These are phyloP conservation scores for Monosporascus sp. DNA, from an alignment of 2,329 filamentous ascomycete species.

Conservation along the genomic window DNA sequence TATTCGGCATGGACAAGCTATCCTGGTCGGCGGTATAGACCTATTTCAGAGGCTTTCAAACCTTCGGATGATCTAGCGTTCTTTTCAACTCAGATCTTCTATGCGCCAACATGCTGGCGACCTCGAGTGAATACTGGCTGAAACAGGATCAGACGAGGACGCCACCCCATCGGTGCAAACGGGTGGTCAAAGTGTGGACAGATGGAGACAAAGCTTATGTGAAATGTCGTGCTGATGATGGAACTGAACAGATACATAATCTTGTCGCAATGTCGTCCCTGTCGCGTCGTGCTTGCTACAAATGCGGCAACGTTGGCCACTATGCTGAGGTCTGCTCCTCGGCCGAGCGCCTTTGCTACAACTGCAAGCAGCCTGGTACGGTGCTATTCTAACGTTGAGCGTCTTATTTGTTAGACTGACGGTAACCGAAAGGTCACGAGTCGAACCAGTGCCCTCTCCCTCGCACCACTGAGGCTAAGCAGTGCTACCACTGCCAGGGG, in stretches of 20 bases:
- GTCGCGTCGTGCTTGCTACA: constrained; percentile 79
- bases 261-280: constrained; percentile 64
- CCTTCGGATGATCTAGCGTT: background rate
- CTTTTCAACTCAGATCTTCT: background rate
- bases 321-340: constrained; percentile 91
- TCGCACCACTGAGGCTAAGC: constrained; percentile 96
- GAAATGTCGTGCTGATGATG: constrained; percentile 31
- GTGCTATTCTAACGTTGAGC: background rate
- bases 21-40: background rate
- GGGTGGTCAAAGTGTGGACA: constrained; percentile 17
- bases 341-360: constrained; percentile 97
- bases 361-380: constrained; percentile 85
- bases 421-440: constrained; percentile 66
- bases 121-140: constrained; percentile 27
- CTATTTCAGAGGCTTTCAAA: background rate
- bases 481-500: constrained; percentile 99
- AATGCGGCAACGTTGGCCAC: constrained; percentile 77
- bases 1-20: background rate
- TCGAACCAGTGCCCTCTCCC: constrained; percentile 96
- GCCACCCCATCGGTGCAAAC: constrained; percentile 28
- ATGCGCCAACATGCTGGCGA: constrained; percentile 20
- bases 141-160: constrained; percentile 17
- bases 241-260: constrained; percentile 20
- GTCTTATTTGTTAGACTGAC: constrained; percentile 7
- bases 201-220: constrained; percentile 22